A percentile compares a stretch with the other conserved stretches of the same genome.
Evolutionary conservation across 306 rosid genomes (phyloP).

Genomic region (Castanea mollissima): DNA sequence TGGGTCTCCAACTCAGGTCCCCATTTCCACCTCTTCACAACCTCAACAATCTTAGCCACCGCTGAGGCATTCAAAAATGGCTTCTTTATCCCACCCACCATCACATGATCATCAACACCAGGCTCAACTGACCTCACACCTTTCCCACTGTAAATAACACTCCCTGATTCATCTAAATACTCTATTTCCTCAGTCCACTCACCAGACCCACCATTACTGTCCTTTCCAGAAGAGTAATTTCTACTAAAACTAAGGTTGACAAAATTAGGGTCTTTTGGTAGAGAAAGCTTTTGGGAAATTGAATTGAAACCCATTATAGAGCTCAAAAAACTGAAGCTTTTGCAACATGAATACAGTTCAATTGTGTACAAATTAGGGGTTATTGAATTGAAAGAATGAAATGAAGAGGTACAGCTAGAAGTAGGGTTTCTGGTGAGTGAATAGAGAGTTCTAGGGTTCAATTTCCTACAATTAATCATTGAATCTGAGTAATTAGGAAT

Average conservation of each 20-base stretch:
- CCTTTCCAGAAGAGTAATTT: conserved; percentile 43
- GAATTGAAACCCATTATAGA: conserved; percentile 21
- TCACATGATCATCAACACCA: conserved; percentile 85
- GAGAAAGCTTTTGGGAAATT: conserved; percentile 4
- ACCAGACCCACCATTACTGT: conserved; percentile 30
- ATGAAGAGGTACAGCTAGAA: conserved; percentile 15
- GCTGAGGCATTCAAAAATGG: conserved; percentile 74
- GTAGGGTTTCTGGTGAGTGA: conserved; percentile 32
- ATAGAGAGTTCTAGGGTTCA: conserved; percentile 26
- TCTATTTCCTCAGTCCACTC: conserved; percentile 91
- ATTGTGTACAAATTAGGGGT: neutral
- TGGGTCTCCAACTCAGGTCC: conserved; percentile 96
- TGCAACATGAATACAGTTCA: neutral
- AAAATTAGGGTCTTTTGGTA: conserved; percentile 1
- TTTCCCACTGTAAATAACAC: conserved; percentile 75
- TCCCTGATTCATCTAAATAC: conserved; percentile 82
- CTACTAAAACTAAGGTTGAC: conserved; percentile 22
- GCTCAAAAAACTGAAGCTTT: conserved; percentile 31
- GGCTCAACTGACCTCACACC: conserved; percentile 82
- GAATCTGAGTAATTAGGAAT: neutral
- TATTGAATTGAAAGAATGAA: conserved; percentile 5
- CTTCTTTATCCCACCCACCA: conserved; percentile 80
- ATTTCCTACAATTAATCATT: conserved; percentile 44
- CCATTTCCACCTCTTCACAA: conserved; percentile 95
- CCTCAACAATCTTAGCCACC: conserved; percentile 84